Conservation (phyloP, 176 grass and related monocot species). For the Metroxylon sagu region DNA sequence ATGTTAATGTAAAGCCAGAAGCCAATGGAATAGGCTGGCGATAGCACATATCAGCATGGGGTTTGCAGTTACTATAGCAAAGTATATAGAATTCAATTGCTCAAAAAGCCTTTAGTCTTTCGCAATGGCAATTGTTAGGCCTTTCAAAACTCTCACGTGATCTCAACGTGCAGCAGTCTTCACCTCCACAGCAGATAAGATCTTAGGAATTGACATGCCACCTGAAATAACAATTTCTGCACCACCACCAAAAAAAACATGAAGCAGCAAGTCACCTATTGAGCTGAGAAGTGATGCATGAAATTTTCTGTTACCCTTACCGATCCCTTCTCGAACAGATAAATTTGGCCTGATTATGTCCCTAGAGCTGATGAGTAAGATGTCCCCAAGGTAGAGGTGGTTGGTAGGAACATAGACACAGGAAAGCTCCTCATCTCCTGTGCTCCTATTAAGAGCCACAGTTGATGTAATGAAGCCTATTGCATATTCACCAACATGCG, state of each 20-base stretch:
- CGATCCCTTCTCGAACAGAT: constrained; percentile 62
- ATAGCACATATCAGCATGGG: too few species aligned
- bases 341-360: constrained; percentile 62
- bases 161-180: constrained; percentile 9
- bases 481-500: constrained; percentile 58
- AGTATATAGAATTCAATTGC: too few species aligned
- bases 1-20: too few species aligned
- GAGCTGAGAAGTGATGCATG: neutral
- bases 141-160: constrained; percentile 21
- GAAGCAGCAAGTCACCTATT: too few species aligned
- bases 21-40: too few species aligned
- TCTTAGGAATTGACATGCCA: constrained; percentile 53
- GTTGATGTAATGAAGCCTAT: constrained; percentile 70
- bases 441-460: constrained; percentile 32
- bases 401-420: constrained; percentile 77
- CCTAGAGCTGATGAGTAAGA: constrained; percentile 43
- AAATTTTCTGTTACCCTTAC: constrained; percentile 5
- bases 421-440: constrained; percentile 41
- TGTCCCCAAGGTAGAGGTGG: constrained; percentile 68
- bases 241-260: constrained; percentile 7
- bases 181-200: constrained; percentile 40
- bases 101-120: neutral
- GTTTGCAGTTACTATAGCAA: too few species aligned
- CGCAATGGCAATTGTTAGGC: neutral
- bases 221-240: constrained; percentile 72